Evolutionary conservation across 129 eudicot genomes (phyloP), one percentile per base, ranked within the genome.

Genomic region (Ambrosia artemisiifolia): DNA sequence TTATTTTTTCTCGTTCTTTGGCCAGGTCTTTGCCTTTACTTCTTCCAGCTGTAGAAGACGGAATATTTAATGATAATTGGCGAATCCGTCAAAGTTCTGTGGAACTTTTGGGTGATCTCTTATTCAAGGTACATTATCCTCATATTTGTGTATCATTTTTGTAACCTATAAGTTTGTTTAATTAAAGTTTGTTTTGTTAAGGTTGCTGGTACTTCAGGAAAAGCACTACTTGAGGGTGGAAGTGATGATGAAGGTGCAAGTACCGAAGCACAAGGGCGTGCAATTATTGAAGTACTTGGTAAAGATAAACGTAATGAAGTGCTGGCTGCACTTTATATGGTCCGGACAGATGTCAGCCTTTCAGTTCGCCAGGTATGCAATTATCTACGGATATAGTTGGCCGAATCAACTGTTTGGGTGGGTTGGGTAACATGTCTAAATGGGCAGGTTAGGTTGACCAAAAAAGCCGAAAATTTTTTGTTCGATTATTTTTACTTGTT

Each of bases 161-260:
- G n/a, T 59, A 61, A 67, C 71, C n/a, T 17, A 8, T 13, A 50
- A 36, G 40, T 43, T 50, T 28, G 28, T 11, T 35, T 67, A 20
- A 38, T 79, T 71, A 30, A 18, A 32, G 35, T 11, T 3, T 74
- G 16, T 34, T 70, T 78, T 19, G 7, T 72, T 11, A 68, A 93
- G 98, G 97, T 94, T 76, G 99, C 99, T 81, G 99, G 99, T 55
- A 94, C 99, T 46, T 90, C 99, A 72, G 99, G 99, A n/a, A 94
- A 94, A 84, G 96, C 99, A 48, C 95, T 90, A 79, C 95, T 94
- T 72, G 99, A 94, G 82, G 99, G 99, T 68, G 99, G 99, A 51
- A 94, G 99, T 83, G 99, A 94, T 69, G 99, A 94, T 83, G 99
- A 94, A 86, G 99, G 99, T 75, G 90, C 99, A 47, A 94, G 99